phyloP scores from a whole-genome alignment of 192 early-diverging fungal species.

The Allomyces javanicus region DNA sequence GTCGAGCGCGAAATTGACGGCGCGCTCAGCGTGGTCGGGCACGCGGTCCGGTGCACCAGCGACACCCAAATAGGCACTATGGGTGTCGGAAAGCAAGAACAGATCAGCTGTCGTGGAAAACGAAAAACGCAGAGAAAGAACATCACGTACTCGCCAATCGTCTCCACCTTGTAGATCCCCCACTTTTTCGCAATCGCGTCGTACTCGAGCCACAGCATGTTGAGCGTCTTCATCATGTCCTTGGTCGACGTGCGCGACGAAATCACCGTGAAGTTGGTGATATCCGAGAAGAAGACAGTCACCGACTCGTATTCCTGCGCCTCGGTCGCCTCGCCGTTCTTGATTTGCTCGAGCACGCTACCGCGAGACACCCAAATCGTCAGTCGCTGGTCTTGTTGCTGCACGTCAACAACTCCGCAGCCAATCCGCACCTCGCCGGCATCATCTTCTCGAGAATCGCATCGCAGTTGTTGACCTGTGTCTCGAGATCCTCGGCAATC shows the following conservation, averaged over 20 bases:
- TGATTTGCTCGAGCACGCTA: conserved; percentile 14
- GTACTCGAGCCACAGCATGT: conserved; percentile 20
- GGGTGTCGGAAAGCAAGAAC: too few species aligned
- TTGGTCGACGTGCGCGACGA: conserved; percentile 15
- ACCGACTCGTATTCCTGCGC: conserved; percentile 17
- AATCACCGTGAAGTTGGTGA: conserved; percentile 18
- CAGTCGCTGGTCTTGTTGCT: too few species aligned
- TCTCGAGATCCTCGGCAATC: conserved; percentile 12
- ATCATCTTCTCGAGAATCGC: conserved; percentile 14
- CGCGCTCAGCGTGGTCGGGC: conserved; percentile 9
- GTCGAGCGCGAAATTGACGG: conserved; percentile 12
- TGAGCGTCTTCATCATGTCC: conserved; percentile 21
- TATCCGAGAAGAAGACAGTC: conserved; percentile 22
- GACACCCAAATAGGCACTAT: conserved; percentile 6
- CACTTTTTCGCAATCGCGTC: conserved; percentile 17
- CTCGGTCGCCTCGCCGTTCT: conserved; percentile 13
- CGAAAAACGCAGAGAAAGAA: too few species aligned
- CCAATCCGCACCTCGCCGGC: not conserved
- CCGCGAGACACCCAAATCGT: too few species aligned
- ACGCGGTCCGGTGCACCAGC: not conserved
- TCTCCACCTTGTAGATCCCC: conserved; percentile 26
- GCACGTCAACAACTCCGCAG: too few species aligned
- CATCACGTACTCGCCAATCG: conserved; percentile 14
- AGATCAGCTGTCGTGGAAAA: too few species aligned
- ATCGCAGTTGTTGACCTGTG: conserved; percentile 13